Evolutionary conservation across 2,329 filamentous ascomycete species (phyloP), one percentile per base, ranked within the genome.

Genomic region (Hypoxylon sp.): DNA sequence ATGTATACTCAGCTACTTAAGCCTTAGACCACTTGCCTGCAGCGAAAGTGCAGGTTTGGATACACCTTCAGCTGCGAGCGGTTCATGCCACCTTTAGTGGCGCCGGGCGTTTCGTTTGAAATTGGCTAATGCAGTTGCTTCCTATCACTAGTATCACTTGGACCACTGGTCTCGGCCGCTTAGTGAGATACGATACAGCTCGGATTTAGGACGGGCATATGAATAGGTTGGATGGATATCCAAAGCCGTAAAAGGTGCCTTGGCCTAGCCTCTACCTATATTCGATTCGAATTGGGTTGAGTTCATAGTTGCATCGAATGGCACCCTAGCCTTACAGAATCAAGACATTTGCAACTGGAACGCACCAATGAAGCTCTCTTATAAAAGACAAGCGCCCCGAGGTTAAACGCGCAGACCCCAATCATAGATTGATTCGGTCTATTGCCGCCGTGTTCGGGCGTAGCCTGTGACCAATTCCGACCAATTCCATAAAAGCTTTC

Each of bases 61-160:
- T 55, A 39, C 35, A 39, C 19, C 42, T 50, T 62, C 29, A 44
- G 54, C 42, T 46, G 53, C 32, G 17, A 54, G 17, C n/a, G 31
- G 31, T 19, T 44, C 21, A 27, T 63, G 62, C 62, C 65, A 57
- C 13, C 27, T 15, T 24, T 11, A n/a, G 37, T 57, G 17, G 59
- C 46, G 39, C 29, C 11, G 29, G 15, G 44, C 44, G 31, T 53
- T 11, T 51, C 31, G 42, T 44, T 29, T 54, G 13, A n/a, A 46
- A 21, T 39, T 50, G 2, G 63, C 37, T 54, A 47, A 66, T 61
- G 51, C 62, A 65, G 39, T 35, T 48, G 29, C 17, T 60, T 27
- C 13, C 10, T n/a, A 50, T 56, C 47, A 44, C 44, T 32, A n/a
- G n/a, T n/a, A 62, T 60, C 58, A 63, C 48, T n/a, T 55, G 24